Evolutionary conservation across 2,329 filamentous ascomycete genomes (phyloP).

Genomic region (Rutstroemia sydowiana): DNA sequence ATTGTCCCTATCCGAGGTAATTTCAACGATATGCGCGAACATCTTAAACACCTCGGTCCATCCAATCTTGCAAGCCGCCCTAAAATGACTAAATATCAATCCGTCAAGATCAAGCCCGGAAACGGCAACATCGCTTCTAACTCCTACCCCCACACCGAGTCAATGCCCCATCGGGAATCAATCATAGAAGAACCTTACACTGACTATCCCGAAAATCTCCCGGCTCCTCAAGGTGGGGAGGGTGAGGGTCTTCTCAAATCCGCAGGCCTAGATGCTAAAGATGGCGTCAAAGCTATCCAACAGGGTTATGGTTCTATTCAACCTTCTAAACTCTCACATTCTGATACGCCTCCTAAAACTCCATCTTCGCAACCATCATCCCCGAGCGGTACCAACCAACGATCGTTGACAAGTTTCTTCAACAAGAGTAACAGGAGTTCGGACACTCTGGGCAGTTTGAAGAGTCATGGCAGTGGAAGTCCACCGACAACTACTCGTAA

Average conservation of each 20-base stretch:
- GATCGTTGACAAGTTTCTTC: conserved; percentile 1
- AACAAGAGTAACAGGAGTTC: conserved; percentile 17
- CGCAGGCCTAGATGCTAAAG: conserved; percentile 51
- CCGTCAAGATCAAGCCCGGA: conserved; percentile 59
- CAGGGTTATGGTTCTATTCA: conserved; percentile 45
- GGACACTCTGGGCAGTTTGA: conserved; percentile 25
- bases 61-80: conserved; percentile 61
- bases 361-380: not conserved
- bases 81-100: conserved; percentile 51
- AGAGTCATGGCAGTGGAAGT: conserved; percentile 20
- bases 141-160: conserved; percentile 30
- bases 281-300: conserved; percentile 56
- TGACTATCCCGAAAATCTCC: conserved; percentile 18
- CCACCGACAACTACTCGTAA: conserved; percentile 26
- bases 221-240: conserved; percentile 42
- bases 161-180: conserved; percentile 34
- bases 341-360: conserved; percentile 4
- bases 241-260: conserved; percentile 46
- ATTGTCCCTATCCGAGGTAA: conserved; percentile 52
- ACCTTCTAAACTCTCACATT: not conserved
- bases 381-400: not conserved
- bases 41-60: conserved; percentile 58
- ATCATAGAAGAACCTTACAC: conserved; percentile 35
- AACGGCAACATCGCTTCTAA: conserved; percentile 13
- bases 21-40: conserved; percentile 54